Percentiles rank a stretch among this genome's conserved stretches.
Conservation (phyloP, 106 monocot species). For the Hemerocallis citrina region DNA sequence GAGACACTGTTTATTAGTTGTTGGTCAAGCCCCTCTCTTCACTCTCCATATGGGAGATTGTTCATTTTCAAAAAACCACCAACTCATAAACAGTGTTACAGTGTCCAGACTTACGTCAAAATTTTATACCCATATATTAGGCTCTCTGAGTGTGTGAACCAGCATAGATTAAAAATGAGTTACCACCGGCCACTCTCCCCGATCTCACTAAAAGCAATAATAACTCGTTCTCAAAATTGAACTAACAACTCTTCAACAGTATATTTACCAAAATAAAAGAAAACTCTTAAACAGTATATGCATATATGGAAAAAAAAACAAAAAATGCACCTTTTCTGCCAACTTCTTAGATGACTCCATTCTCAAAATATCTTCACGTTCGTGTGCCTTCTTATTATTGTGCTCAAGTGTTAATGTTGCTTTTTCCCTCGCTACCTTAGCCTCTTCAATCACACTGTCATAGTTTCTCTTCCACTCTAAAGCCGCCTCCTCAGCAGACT, state of each 20-base stretch:
- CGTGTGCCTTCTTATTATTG: slow-evolving; percentile 54
- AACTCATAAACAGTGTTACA: too few relatives aligned
- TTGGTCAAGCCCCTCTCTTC: too few relatives aligned
- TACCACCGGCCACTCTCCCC: too few relatives aligned
- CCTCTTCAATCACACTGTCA: slow-evolving; percentile 53
- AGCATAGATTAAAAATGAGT: too few relatives aligned
- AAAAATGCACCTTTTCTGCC: slow-evolving; percentile 43
- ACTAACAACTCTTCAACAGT: not conserved
- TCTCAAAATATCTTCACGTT: slow-evolving; percentile 68
- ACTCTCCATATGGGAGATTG: too few relatives aligned
- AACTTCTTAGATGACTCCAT: slow-evolving; percentile 44
- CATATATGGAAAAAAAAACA: not conserved
- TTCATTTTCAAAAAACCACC: too few relatives aligned
- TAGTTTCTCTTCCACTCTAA: slow-evolving; percentile 86
- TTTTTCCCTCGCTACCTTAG: slow-evolving; percentile 61
- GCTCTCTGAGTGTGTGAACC: too few relatives aligned
- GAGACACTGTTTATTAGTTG: too few relatives aligned
- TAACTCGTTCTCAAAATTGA: too few relatives aligned
- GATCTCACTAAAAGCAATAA: too few relatives aligned
- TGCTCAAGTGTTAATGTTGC: slow-evolving; percentile 69
- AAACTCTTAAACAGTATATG: not conserved
- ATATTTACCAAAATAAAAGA: not conserved
- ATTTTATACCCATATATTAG: too few relatives aligned
- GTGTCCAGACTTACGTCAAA: too few relatives aligned
- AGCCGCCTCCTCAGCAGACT: slow-evolving; percentile 72